Evolutionary conservation across 2,329 filamentous ascomycete species (phyloP).

Genomic region (Onygenales sp.): DNA sequence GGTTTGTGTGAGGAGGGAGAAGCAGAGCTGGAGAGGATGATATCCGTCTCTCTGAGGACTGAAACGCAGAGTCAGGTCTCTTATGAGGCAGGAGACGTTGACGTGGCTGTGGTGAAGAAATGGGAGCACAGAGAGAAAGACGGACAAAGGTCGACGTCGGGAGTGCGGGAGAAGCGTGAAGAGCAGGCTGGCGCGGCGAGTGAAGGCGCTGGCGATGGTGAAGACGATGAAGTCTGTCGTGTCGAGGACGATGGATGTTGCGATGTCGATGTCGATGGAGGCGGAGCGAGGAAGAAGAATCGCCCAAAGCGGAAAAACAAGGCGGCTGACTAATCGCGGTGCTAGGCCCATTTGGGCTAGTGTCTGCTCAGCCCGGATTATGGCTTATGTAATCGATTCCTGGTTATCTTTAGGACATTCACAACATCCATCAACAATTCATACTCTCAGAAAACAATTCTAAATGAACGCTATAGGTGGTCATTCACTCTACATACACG

Average conservation of each 20-base stretch:
- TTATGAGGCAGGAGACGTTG: background rate
- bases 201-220: background rate
- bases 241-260: too few species aligned
- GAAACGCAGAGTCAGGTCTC: background rate
- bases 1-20: background rate
- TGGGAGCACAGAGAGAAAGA: background rate
- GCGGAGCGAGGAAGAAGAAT: background rate
- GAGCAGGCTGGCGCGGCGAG: too few species aligned
- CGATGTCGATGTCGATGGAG: background rate
- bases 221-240: background rate
- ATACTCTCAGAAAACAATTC: too few species aligned
- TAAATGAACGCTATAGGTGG: too few species aligned
- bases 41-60: background rate
- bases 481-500: too few species aligned
- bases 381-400: too few species aligned
- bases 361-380: too few species aligned
- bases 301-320: background rate
- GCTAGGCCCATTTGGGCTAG: background rate
- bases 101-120: background rate
- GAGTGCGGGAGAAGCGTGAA: too few species aligned
- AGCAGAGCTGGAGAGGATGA: constrained; percentile 7
- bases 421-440: too few species aligned
- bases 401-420: too few species aligned
- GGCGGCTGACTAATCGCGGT: constrained; percentile 1
- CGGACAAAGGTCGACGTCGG: too few species aligned